phyloP scores from a whole-genome alignment of 371 early-diverging fungal genomes.

The Choanephora cucurbitarum region DNA sequence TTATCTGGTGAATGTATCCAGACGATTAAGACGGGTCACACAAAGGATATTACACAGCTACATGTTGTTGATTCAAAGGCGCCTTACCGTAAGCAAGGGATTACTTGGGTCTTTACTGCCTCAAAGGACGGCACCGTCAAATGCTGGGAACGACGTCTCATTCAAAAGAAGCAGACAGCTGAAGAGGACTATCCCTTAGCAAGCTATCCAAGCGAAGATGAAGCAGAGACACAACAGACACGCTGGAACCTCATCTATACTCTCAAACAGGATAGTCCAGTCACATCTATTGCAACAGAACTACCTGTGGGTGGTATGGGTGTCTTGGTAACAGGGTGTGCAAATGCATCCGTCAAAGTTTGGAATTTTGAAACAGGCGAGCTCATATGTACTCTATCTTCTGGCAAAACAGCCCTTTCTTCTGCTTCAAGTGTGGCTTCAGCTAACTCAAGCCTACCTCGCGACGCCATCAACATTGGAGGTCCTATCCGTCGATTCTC shows the following conservation, averaged over 20 bases:
- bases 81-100: constrained; percentile 21
- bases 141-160: constrained; percentile 42
- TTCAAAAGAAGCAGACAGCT: not conserved
- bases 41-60: constrained; percentile 24
- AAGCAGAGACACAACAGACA: constrained; percentile 13
- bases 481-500: constrained; percentile 25
- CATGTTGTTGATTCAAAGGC: constrained; percentile 27
- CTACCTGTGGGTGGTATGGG: constrained; percentile 40
- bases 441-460: not conserved
- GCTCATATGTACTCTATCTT: constrained; percentile 35
- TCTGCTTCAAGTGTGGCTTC: not conserved
- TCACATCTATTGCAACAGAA: constrained; percentile 34
- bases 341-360: constrained; percentile 82
- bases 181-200: not conserved
- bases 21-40: constrained; percentile 23
- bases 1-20: constrained; percentile 33
- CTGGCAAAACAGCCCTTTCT: constrained; percentile 7
- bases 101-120: constrained; percentile 33
- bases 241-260: constrained; percentile 29
- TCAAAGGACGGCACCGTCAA: constrained; percentile 34
- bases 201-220: not conserved
- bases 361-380: constrained; percentile 90
- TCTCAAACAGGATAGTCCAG: constrained; percentile 18
- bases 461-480: not conserved
- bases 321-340: constrained; percentile 74